Evolutionary conservation across 192 early-diverging fungal genomes (phyloP), one percentile per base, ranked within the genome.

Genomic region (Coemansia furcata): DNA sequence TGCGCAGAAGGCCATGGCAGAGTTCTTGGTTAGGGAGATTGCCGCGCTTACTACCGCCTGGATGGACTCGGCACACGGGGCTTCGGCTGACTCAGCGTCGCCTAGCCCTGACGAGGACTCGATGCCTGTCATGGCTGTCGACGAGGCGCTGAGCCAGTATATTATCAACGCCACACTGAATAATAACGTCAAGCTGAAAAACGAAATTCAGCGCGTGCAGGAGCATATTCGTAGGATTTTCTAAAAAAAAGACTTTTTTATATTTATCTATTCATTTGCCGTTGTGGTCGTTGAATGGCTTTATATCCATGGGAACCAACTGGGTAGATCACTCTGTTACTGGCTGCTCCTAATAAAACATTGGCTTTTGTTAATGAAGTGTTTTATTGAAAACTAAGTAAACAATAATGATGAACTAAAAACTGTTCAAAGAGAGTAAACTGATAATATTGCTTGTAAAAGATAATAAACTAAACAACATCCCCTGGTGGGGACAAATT

Each of bases 131-230:
- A 74, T 71, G 40, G 61, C 55, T 3, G 74, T 85, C 12, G 84
- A 85, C 37, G 64, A 76, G 38, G 84, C 80, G 0, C 43, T 85
- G 57, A 85, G 74, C 72, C 71, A 77, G 71, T 83, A 83, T 40
- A 85, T 85, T 43, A 69, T 83, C 55, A 68, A 71, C 15, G 63
- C 80, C 0, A 74, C 68, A 19, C 44, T 82, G 23, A 50, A 37
- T 39, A 76, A 80, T 35, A 74, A 73, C 40, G 54, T 40, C 10
- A 62, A 67, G 8, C 63, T 85, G 38, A 72, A 74, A 50, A 55
- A 57, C 33, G 80, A 82, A 47, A 46, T 85, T 12, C 80, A 83
- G 59, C 66, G 59, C 0, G 71, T 67, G 10, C 84, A 85, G 32
- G 71, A 71, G 12, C 67, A 66, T 17, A 71, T 85, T 52, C 80